Percentiles rank a stretch among this genome's conserved stretches.
These are phyloP conservation scores for Verticillium longisporum DNA, from an alignment of 2,329 filamentous ascomycete genomes.

Conservation along the genomic window DNA sequence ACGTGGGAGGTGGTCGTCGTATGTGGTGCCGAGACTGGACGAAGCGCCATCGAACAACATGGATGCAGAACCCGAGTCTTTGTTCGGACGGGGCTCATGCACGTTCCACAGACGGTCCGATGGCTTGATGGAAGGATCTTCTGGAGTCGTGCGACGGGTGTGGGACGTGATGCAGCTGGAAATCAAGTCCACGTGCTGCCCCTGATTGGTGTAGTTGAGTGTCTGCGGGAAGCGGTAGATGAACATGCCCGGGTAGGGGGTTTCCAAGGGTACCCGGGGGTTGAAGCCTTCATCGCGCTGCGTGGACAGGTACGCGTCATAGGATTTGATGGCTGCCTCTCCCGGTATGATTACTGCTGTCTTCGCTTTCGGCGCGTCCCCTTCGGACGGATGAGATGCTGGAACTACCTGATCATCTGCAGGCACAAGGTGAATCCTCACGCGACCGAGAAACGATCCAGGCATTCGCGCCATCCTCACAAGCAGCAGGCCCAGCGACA, in stretches of 20 bases:
- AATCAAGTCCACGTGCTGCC: slow-evolving; percentile 42
- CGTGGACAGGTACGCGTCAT: slow-evolving; percentile 37
- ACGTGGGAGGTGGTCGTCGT: slow-evolving; percentile 7
- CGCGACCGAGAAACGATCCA: slow-evolving; percentile 37
- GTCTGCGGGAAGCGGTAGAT: slow-evolving; percentile 49
- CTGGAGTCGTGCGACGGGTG: slow-evolving; percentile 26
- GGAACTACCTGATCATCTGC: not conserved
- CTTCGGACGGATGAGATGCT: not conserved
- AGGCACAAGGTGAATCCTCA: slow-evolving; percentile 10
- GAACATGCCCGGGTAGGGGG: slow-evolving; percentile 46
- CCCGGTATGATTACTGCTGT: not conserved
- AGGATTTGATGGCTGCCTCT: not conserved
- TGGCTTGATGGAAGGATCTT: not conserved
- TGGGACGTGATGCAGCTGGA: slow-evolving; percentile 33
- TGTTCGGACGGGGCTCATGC: slow-evolving; percentile 28
- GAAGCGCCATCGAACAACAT: slow-evolving; percentile 14
- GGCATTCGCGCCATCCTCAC: slow-evolving; percentile 36
- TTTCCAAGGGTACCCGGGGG: slow-evolving; percentile 34
- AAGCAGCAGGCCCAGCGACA: slow-evolving; percentile 35
- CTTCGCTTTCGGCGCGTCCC: not conserved
- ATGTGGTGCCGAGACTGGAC: not conserved
- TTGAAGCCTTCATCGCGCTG: slow-evolving; percentile 44
- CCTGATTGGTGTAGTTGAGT: slow-evolving; percentile 50
- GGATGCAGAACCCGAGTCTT: slow-evolving; percentile 5
- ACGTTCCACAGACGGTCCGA: slow-evolving; percentile 49